Evolutionary conservation across 2,329 filamentous ascomycete genomes (phyloP).

Genomic region (Pyrenophora tritici-repentis): DNA sequence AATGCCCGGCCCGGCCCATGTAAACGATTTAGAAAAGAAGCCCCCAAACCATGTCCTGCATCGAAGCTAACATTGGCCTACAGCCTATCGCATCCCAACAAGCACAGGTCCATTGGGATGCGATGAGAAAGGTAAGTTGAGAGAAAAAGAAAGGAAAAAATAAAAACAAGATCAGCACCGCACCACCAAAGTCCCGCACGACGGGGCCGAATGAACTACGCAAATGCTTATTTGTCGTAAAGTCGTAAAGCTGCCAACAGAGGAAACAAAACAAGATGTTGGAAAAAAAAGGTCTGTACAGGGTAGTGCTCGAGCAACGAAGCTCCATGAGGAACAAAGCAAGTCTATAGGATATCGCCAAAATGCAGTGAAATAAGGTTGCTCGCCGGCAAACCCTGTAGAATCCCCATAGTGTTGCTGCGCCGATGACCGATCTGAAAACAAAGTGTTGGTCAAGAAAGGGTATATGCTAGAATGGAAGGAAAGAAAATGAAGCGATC

Average conservation of each 20-base stretch:
- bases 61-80: conserved; percentile 17
- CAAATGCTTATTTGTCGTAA: conserved; percentile 25
- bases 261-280: conserved; percentile 6
- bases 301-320: conserved; percentile 26
- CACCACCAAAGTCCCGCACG: conserved; percentile 16
- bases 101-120: conserved; percentile 7
- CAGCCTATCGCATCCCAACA: conserved; percentile 1
- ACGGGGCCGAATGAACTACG: conserved; percentile 12
- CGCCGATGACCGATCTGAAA: conserved; percentile 21
- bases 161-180: conserved; percentile 22
- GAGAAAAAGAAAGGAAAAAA: conserved; percentile 1
- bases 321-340: conserved; percentile 25
- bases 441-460: conserved; percentile 20
- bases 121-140: conserved; percentile 5
- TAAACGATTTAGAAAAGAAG: conserved; percentile 12
- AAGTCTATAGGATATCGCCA: conserved; percentile 42
- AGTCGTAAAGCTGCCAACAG: conserved; percentile 23
- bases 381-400: conserved; percentile 24
- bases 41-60: conserved; percentile 26
- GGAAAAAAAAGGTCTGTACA: conserved; percentile 15
- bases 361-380: conserved; percentile 20
- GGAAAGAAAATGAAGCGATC: conserved; percentile 6
- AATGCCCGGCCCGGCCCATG: conserved; percentile 10
- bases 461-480: conserved; percentile 33
- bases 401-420: conserved; percentile 5